Base-by-base conservation (phyloP, 345 rosid species). In the Lepidium africanum region DNA sequence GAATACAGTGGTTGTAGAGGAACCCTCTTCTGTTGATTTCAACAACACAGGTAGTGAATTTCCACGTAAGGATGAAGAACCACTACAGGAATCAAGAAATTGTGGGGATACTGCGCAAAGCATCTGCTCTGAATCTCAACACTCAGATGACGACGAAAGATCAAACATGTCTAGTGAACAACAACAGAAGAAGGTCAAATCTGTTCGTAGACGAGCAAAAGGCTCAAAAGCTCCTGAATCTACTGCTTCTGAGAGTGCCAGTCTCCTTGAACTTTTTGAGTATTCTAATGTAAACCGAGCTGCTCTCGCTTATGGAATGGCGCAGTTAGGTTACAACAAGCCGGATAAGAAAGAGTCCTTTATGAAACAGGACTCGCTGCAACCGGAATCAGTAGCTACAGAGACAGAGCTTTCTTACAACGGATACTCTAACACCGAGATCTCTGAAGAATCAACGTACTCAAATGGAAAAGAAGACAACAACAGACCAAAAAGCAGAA, bases 371-470 rank as follows among this genome's bases (percentile, higher is more conserved):
- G 64, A 76, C 61, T 78, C 87, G 6, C 53, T 68, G 73, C 77
- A 81, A 41, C 82, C 57, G 0, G 77, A 60, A 74, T 67, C 77
- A 59, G 50, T 59, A 39, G 77, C 77, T 25, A 77, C 85, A 48
- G 87, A 77, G 77, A 80, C 82, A 17, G 81, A 85, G 30, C 81
- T 80, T 46, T 69, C 85, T 47, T 80, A 74, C 54, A 80, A 60
- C 10, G 89, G 74, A 33, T 78, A 72, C 66, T 59, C 79, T 3
- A 67, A 77, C 69, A 45, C 80, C 1, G 76, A 65, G 57, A 55
- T 74, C 38, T 80, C 87, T 46, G 84, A 87, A 36, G 83, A 78
- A 17, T 81, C 85, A 7, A 69, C 43, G 23, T 82, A 73, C 16
- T 60, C 67, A 59, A 74, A 75, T 39, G 82, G 71, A 72, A 82